phyloP scores from a whole-genome alignment of 192 early-diverging fungal genomes.

The Gorgonomyces haynaldii region DNA sequence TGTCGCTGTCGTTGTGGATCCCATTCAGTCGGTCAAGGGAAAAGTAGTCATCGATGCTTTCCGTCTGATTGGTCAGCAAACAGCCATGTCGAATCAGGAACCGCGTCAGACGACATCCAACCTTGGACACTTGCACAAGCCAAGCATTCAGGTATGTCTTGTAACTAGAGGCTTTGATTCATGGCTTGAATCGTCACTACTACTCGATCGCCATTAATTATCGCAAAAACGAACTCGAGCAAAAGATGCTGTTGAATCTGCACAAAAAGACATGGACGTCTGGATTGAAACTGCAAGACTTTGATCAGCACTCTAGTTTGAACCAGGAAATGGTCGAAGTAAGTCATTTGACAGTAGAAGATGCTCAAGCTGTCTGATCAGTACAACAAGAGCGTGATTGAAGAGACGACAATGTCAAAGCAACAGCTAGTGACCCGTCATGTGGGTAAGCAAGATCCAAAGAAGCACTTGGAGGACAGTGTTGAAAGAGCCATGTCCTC shows the following conservation, averaged over 20 bases:
- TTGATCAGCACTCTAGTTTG: constrained; percentile 63
- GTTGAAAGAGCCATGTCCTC: constrained; percentile 86
- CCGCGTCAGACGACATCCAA: constrained; percentile 97
- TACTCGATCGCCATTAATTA: constrained; percentile 99
- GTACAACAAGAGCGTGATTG: constrained; percentile 97
- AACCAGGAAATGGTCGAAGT: constrained; percentile 85
- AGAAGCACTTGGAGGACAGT: constrained; percentile 90
- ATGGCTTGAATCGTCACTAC: constrained; percentile 97
- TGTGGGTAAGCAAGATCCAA: constrained; percentile 99
- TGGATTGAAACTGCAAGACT: constrained; percentile 76
- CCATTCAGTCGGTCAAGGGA: constrained; percentile 98
- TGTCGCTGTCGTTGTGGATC: constrained; percentile 97
- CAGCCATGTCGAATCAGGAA: constrained; percentile 75
- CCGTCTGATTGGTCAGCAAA: constrained; percentile 86
- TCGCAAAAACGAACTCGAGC: constrained; percentile 97
- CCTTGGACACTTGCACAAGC: constrained; percentile 96
- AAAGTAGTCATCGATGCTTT: constrained; percentile 99
- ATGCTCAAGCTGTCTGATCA: constrained; percentile 84
- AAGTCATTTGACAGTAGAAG: constrained; percentile 28
- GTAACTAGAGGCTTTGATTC: constrained; percentile 65
- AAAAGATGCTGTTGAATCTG: constrained; percentile 97
- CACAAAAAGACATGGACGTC: constrained; percentile 99
- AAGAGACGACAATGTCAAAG: constrained; percentile 84
- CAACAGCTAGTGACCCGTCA: constrained; percentile 96
- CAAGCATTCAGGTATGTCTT: constrained; percentile 69